Evolutionary conservation across 192 early-diverging fungal genomes (phyloP).

Genomic region (Backusella westeae): DNA sequence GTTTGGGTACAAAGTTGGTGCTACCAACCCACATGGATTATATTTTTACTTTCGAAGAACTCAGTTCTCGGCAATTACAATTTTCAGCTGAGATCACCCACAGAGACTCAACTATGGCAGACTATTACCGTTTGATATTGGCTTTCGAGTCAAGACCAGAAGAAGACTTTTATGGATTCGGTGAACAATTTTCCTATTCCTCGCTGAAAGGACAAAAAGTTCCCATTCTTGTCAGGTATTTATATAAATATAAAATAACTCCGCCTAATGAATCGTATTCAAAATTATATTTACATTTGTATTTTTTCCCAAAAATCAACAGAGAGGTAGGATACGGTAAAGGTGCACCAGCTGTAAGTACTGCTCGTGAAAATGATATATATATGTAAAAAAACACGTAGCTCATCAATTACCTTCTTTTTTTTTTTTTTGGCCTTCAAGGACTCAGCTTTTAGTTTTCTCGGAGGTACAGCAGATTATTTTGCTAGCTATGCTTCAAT

Average conservation of each 20-base stretch:
- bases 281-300: not conserved
- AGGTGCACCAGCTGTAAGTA: constrained; percentile 29
- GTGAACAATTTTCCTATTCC: constrained; percentile 34
- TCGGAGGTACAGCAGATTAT: constrained; percentile 24
- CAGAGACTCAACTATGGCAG: constrained; percentile 14
- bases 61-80: constrained; percentile 24
- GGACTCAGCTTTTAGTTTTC: constrained; percentile 19
- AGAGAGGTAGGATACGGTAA: constrained; percentile 42
- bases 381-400: not conserved
- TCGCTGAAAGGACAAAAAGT: constrained; percentile 41
- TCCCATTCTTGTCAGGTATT: constrained; percentile 35
- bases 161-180: constrained; percentile 46
- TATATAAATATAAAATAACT: not conserved
- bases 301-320: not conserved
- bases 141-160: constrained; percentile 22
- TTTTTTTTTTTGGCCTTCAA: constrained; percentile 5
- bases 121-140: constrained; percentile 24
- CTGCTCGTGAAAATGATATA: not conserved
- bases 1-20: constrained; percentile 24
- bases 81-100: constrained; percentile 10
- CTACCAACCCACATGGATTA: constrained; percentile 34
- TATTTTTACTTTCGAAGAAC: constrained; percentile 26
- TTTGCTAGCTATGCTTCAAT: constrained; percentile 40
- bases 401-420: too few relatives aligned
- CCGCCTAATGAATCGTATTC: not conserved